Percentiles rank a stretch among this genome's conserved stretches.
Conservation (phyloP, 768 basidiomycete genomes). For the Crepidotus variabilis region DNA sequence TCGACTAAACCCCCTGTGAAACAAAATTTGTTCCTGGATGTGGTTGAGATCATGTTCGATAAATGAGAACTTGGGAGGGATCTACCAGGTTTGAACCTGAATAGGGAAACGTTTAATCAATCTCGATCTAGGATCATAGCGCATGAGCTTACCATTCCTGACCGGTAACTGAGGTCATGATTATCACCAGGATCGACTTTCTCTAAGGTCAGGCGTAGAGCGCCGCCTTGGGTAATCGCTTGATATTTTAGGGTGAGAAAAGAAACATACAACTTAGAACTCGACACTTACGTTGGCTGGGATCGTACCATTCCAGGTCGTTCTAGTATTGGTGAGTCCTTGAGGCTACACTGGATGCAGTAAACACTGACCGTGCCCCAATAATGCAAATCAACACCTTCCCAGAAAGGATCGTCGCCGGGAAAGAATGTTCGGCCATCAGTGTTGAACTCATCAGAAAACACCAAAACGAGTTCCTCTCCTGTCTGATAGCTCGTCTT, state of each 20-base stretch:
- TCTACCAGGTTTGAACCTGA: conserved; percentile 32
- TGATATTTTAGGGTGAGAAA: neutral
- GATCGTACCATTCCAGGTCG: conserved; percentile 82
- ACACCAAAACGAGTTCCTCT: conserved; percentile 51
- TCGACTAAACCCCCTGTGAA: conserved; percentile 77
- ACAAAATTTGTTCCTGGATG: conserved; percentile 55
- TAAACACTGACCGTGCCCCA: conserved; percentile 50
- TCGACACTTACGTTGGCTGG: conserved; percentile 34
- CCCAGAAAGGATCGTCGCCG: conserved; percentile 66
- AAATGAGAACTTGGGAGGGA: neutral
- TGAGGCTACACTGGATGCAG: neutral
- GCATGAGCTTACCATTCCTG: conserved; percentile 41
- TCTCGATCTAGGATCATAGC: too few species aligned
- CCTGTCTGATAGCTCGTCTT: conserved; percentile 35
- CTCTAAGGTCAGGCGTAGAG: conserved; percentile 66
- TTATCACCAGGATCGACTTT: conserved; percentile 36
- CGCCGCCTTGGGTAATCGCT: conserved; percentile 66
- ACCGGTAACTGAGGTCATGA: conserved; percentile 70
- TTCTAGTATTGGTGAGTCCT: conserved; percentile 21
- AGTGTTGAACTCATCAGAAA: conserved; percentile 78
- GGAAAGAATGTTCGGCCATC: conserved; percentile 71
- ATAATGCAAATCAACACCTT: conserved; percentile 62
- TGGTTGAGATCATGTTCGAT: neutral
- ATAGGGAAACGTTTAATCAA: neutral
- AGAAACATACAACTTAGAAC: neutral